phyloP scores from a whole-genome alignment of 176 grass and related monocot species.

The Hyparrhenia diplandra region DNA sequence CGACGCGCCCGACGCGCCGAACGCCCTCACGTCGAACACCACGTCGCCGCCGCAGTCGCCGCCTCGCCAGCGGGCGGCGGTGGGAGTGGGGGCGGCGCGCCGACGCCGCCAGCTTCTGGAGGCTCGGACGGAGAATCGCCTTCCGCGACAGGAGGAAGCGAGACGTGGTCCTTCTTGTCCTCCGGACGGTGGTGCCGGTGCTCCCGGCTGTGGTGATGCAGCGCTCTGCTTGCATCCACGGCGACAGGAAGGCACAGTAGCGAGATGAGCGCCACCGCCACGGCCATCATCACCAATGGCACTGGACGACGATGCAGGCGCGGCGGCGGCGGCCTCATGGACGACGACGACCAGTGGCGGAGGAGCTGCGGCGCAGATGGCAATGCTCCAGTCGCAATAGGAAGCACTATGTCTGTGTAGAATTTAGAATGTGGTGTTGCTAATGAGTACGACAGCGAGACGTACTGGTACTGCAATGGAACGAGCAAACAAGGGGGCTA shows the following conservation, averaged over 20 bases:
- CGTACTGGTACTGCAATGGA: background rate
- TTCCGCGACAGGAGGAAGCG: background rate
- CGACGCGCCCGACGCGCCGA: conserved; percentile 28
- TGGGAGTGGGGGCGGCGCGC: background rate
- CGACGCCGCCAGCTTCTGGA: background rate
- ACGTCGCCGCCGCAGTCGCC: background rate
- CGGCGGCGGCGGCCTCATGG: background rate
- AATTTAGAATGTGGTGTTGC: background rate
- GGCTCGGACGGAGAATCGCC: background rate
- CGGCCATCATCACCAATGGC: background rate
- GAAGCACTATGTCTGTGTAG: background rate
- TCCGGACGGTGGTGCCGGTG: background rate
- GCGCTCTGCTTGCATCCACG: conserved; percentile 19
- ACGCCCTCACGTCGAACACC: conserved; percentile 63
- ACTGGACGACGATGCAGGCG: no score
- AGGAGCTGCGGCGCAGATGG: no score
- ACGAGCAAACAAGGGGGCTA: no score
- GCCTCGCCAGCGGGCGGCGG: background rate
- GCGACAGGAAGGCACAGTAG: background rate
- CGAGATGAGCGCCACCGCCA: background rate
- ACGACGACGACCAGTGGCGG: background rate
- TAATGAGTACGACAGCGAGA: background rate
- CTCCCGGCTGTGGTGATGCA: conserved; percentile 40
- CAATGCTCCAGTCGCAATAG: background rate
- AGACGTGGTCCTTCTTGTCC: conserved; percentile 27